Evolutionary conservation across 192 early-diverging fungal species (phyloP), one percentile per base, ranked within the genome.

Genomic region (Funneliformis mosseae): DNA sequence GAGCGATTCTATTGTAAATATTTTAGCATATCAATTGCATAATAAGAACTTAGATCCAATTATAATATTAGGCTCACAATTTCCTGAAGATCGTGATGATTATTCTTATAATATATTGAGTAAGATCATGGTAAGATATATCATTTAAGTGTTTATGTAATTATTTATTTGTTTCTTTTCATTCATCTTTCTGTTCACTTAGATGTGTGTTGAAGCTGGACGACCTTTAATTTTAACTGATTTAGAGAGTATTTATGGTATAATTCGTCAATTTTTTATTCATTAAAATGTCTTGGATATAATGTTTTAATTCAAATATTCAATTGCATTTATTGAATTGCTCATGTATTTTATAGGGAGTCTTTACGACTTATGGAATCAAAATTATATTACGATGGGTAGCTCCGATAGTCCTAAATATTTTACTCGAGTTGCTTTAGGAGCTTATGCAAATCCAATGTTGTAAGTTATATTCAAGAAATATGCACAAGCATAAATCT

Each of bases 321-420:
- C 23, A 0, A 33, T 33, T 33, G 3, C 33, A 33, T 33, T 33
- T 2, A 0, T 33, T 33, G 33, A 0, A 28, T 38, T 68, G 14
- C 4, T 69, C 18, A 2, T 42, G 5, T 38, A 14, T 39, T 69
- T 42, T 3, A 69, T 42, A 69, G 79, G 80, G 27, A 81, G 80
- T 69, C 61, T 81, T n/a, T 81, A 81, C 6, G 80, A 81, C n/a
- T 16, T 81, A 9, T 81, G 80, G 80, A 81, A 81, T 78, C 80
- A 81, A 50, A 81, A 81, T 46, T 81, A 81, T 12, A 81, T 81
- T 50, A 41, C 48, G 2, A 39, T 77, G 18, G 80, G 80, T 14
- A 76, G 73, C 28, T 12, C 23, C 2, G 80, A 77, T 11, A 62
- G 77, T 28, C 43, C 80, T 11, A 81, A 77, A 64, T 81, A 81